These are phyloP conservation scores for Auricularia sp. DNA, from an alignment of 768 basidiomycete genomes.

Conservation along the genomic window DNA sequence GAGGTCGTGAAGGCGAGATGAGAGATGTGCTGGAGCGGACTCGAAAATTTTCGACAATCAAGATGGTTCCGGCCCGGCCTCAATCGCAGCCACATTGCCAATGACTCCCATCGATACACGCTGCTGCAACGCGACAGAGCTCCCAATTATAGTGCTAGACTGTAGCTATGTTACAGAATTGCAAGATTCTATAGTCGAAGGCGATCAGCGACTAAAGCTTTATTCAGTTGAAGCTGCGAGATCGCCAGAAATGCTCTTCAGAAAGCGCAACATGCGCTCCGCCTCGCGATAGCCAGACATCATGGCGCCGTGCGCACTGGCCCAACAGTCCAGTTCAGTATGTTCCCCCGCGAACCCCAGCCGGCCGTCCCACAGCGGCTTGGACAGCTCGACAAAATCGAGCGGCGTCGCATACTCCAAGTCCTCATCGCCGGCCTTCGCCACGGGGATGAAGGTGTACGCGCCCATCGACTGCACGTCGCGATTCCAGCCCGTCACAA, in stretches of 20 bases:
- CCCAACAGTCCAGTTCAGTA: conserved; percentile 29
- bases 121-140: too few relatives aligned
- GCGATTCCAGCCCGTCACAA: conserved; percentile 23
- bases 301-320: conserved; percentile 26
- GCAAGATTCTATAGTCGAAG: too few relatives aligned
- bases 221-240: too few relatives aligned
- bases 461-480: conserved; percentile 27
- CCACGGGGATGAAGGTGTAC: conserved; percentile 16
- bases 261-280: conserved; percentile 14
- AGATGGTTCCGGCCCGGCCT: conserved; percentile 9
- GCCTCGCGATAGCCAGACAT: conserved; percentile 29
- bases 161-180: too few relatives aligned
- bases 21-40: not conserved
- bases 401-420: conserved; percentile 18
- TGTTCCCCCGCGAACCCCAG: conserved; percentile 34
- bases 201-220: too few relatives aligned
- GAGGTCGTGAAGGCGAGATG: not conserved
- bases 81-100: conserved; percentile 30
- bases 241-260: not conserved
- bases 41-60: conserved; percentile 1
- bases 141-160: too few relatives aligned
- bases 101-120: too few relatives aligned
- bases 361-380: conserved; percentile 22
- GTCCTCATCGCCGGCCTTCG: conserved; percentile 17
- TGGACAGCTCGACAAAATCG: conserved; percentile 25